These are phyloP conservation scores for Heterococcus sp. DNA, from an alignment of 108 stramenopile species.

Conservation along the genomic window DNA sequence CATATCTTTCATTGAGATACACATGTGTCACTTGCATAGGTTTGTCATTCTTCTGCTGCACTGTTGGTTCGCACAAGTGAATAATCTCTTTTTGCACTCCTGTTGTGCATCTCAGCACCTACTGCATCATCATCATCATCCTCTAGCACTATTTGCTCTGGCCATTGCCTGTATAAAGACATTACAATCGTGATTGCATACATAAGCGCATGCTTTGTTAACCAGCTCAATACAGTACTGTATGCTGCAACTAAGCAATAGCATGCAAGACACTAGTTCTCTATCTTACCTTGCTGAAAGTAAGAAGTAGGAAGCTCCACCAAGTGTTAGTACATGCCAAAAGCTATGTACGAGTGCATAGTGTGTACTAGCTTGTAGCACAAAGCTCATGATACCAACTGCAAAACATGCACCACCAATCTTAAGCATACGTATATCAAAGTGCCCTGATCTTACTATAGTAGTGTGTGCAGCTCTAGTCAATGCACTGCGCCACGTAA, in stretches of 20 bases:
- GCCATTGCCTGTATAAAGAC: neutral
- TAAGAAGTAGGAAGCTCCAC: neutral
- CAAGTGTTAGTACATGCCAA: neutral
- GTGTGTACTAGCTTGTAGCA: neutral
- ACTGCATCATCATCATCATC: neutral
- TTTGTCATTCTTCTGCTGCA: too few relatives aligned
- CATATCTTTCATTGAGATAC: too few relatives aligned
- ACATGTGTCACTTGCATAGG: too few relatives aligned
- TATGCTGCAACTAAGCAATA: neutral
- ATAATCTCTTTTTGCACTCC: neutral
- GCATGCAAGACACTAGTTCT: neutral
- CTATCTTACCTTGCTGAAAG: neutral
- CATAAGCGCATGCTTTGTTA: neutral
- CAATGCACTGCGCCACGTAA: neutral
- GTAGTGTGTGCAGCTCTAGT: neutral
- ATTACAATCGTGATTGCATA: neutral
- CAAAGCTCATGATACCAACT: neutral
- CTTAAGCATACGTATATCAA: neutral
- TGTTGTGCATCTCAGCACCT: neutral
- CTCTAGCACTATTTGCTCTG: neutral
- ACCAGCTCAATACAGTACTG: neutral
- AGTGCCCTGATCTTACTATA: neutral
- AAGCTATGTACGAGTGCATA: neutral
- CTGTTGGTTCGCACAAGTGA: too few relatives aligned
- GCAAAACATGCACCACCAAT: neutral